These are phyloP conservation scores for Fonsecaea erecta DNA, from an alignment of 2,329 filamentous ascomycete genomes.

Conservation along the genomic window DNA sequence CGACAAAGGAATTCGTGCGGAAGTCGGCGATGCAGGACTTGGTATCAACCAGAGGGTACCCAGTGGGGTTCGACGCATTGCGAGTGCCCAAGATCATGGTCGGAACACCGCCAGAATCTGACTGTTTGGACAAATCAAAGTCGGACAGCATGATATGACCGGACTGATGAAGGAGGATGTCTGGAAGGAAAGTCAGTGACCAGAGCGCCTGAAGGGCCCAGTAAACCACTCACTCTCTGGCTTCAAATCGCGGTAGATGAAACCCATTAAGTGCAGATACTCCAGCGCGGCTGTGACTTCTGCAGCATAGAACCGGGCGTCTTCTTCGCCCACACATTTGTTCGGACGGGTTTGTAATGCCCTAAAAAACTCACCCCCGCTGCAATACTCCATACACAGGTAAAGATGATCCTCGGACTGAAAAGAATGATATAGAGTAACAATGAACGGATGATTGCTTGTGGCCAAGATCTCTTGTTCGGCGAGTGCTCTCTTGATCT, in stretches of 20 bases:
- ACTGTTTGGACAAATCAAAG: constrained; percentile 98
- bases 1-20: constrained; percentile 96
- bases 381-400: constrained; percentile 99
- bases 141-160: constrained; percentile 99
- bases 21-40: constrained; percentile 98
- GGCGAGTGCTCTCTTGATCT: constrained; percentile 96
- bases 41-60: constrained; percentile 94
- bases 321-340: constrained; percentile 96
- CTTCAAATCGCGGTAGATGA: constrained; percentile 97
- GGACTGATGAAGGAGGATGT: constrained; percentile 97
- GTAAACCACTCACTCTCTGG: constrained; percentile 76
- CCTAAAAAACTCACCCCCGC: constrained; percentile 96
- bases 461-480: constrained; percentile 98
- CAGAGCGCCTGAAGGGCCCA: neutral
- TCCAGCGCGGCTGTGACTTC: constrained; percentile 96
- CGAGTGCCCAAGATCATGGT: constrained; percentile 93
- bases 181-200: constrained; percentile 59
- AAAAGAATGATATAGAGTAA: constrained; percentile 98
- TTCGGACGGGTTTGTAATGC: constrained; percentile 94
- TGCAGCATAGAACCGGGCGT: constrained; percentile 94
- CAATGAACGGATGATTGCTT: constrained; percentile 98
- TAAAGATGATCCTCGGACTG: constrained; percentile 98
- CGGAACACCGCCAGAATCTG: constrained; percentile 89
- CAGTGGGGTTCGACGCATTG: constrained; percentile 82
- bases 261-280: constrained; percentile 97